Evolutionary conservation across 495 filamentous ascomycete species (phyloP), one percentile per base, ranked within the genome.

Genomic region (Tuber umbilicatum): DNA sequence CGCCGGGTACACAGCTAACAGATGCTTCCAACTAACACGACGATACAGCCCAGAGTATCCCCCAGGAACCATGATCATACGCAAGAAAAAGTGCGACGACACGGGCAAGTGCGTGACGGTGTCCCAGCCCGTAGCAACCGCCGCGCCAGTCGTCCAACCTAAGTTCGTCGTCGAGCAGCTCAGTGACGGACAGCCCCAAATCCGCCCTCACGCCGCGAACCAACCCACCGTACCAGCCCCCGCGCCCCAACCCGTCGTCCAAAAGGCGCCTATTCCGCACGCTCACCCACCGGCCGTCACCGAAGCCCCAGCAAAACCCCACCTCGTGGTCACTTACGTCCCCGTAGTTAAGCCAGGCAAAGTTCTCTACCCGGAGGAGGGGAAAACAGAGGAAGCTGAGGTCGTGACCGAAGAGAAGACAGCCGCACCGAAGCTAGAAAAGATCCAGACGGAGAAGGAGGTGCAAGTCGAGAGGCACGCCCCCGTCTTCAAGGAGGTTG

Each of bases 391-490:
- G 45, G 76, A 79, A 50, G 35, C 73, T 3, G 73, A 75, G 35
- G 73, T 73, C 19, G 69, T 41, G 19, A 73, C 70, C 17, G 73
- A 79, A 17, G 72, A 5, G 5, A 21, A 71, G 39, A 70, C n/a
- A 21, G 73, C 75, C 17, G 35, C 71, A 31, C 70, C 78, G 21
- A 71, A 73, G 45, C 27, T 78, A 37, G 72, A 78, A 50, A 73
- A 73, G 37, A 72, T 70, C 3, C 79, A 76, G 12, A 75, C 75
- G 23, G 74, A 80, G 77, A 74, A 69, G 38, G 83, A 79, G 75
- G 81, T n/a, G n/a, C n/a, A n/a, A n/a, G n/a, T n/a, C n/a, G n/a
- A n/a, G n/a, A n/a, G n/a, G n/a, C n/a, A n/a, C n/a, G n/a, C n/a
- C n/a, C n/a, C n/a, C n/a, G n/a, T n/a, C n/a, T n/a, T n/a, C n/a